These are phyloP conservation scores for Leishmania aethiopica DNA, from an alignment of 208 protist genomes.

Conservation along the genomic window DNA sequence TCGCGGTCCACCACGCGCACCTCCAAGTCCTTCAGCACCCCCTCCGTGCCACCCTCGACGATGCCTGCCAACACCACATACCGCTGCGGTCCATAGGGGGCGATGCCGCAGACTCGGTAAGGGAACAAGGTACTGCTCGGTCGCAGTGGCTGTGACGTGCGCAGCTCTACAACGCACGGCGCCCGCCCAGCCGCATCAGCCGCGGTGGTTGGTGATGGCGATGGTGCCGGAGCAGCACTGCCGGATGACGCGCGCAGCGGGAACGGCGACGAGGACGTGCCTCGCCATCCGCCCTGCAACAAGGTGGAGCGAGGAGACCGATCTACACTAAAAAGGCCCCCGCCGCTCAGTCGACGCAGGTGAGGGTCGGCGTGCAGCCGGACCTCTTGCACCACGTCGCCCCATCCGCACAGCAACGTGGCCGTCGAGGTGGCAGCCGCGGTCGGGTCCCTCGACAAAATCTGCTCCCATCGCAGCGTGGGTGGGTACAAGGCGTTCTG, in stretches of 20 bases:
- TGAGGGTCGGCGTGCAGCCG: conserved; percentile 17
- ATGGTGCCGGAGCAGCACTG: neutral
- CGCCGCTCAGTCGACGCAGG: neutral
- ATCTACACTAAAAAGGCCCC: neutral
- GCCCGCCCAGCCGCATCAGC: neutral
- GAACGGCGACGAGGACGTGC: neutral
- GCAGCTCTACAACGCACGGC: conserved; percentile 12
- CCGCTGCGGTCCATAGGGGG: conserved; percentile 53
- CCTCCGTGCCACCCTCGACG: conserved; percentile 37
- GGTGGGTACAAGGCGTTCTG: conserved; percentile 52
- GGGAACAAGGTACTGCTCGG: conserved; percentile 34
- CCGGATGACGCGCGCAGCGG: neutral
- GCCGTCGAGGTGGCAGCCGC: neutral
- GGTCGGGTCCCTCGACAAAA: neutral
- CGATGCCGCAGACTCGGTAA: conserved; percentile 68
- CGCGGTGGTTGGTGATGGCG: neutral
- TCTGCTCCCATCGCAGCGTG: conserved; percentile 61
- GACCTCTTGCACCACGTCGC: conserved; percentile 65
- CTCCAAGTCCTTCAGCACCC: conserved; percentile 55
- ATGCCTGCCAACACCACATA: conserved; percentile 57
- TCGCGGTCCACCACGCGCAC: conserved; percentile 70
- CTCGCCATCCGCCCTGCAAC: neutral
- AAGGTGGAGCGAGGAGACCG: neutral
- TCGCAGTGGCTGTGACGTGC: conserved; percentile 21
- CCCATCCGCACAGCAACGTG: conserved; percentile 66